phyloP scores from a whole-genome alignment of 345 rosid species.

The Reutealis trisperma region DNA sequence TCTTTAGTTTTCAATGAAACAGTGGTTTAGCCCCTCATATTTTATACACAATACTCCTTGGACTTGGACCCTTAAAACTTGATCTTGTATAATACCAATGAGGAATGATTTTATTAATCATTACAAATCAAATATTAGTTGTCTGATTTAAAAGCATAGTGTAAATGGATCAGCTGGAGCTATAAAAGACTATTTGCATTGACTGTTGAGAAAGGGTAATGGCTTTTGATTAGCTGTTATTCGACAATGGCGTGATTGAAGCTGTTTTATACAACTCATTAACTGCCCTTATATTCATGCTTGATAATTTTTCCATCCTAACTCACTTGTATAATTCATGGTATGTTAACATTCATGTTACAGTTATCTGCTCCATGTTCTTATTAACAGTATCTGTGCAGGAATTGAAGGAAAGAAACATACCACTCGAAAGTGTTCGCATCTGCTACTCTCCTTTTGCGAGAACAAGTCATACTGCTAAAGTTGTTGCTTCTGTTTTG shows the following conservation, averaged over 20 bases:
- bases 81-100: neutral
- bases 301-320: neutral
- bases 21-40: neutral
- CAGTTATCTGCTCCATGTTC: neutral
- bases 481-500: conserved; percentile 64
- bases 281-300: neutral
- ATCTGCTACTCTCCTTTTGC: conserved; percentile 93
- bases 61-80: neutral
- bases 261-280: neutral
- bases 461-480: conserved; percentile 84
- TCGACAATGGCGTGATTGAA: too few relatives aligned
- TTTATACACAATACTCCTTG: neutral
- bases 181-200: neutral
- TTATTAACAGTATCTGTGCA: conserved; percentile 31
- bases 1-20: too few relatives aligned
- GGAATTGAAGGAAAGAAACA: conserved; percentile 64
- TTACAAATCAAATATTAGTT: neutral
- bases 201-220: neutral
- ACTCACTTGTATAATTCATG: neutral
- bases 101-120: neutral
- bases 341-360: neutral
- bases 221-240: neutral
- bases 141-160: neutral
- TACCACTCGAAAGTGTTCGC: conserved; percentile 59
- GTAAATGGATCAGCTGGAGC: neutral